Base-by-base conservation (phyloP, 805 yeast species). In the Metschnikowia koreensis region DNA sequence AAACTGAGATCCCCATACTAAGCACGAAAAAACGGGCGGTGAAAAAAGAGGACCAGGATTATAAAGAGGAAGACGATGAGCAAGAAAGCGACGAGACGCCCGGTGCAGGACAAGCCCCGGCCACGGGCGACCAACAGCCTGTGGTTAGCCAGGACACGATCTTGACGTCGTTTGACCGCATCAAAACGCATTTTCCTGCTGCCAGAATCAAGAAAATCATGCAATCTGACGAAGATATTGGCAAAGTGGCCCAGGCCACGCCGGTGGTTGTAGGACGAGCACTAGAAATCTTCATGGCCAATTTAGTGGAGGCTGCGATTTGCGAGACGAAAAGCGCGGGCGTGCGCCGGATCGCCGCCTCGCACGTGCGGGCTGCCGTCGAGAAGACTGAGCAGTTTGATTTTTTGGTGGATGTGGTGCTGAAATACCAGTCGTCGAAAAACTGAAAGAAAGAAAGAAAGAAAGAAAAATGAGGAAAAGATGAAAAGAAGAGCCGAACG, bases 251-350 rank as follows among this genome's bases (percentile, higher is more conserved):
- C 3, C 97, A 92, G 65, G 97, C 97, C 1, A 96, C 99, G 2
- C 99, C 99, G 0, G 87, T 93, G n/a, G 93, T 93, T 15, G 97
- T 94, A 8, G 97, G 98, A 7, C 81, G 97, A 56, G 97, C 99
- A 0, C 75, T 94, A 47, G 98, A 94, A 71, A 80, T 90, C 54
- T 94, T 94, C 66, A 82, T 94, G 80, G 89, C 96, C 46, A 83
- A 94, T 49, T 76, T 94, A 50, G 96, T 94, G 46, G 92, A 89
- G 60, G 90, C 88, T 44, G 80, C 96, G 17, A 84, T 89, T 47
- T 78, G 81, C 39, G 89, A 87, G 56, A 96, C 97, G 6, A 81
- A 84, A 48, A 75, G 75, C 44, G 79, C 82, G 53, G 94, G 93
- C 11, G 84, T 85, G 13, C 86, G 87, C 63, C 81, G 96, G 59